Percentiles rank a stretch among this genome's conserved stretches.
These are phyloP conservation scores for Salvia rosmarinus DNA, from an alignment of 257 asterid genomes.

Conservation along the genomic window DNA sequence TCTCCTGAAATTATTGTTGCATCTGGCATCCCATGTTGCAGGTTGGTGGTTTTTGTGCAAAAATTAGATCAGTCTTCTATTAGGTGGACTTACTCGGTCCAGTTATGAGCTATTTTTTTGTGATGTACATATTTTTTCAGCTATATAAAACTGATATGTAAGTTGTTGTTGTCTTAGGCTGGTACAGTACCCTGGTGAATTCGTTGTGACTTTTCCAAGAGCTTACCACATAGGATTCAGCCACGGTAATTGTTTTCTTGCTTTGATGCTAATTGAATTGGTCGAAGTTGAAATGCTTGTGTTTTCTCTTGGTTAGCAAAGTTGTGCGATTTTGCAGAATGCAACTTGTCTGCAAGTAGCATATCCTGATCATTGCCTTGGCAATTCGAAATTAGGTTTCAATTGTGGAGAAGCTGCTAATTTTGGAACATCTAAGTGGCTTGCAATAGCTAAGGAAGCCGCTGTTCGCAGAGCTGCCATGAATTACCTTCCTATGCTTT, in stretches of 20 bases:
- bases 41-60: constrained; percentile 56
- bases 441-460: constrained; percentile 94
- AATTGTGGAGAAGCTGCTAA: constrained; percentile 99
- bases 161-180: constrained; percentile 56
- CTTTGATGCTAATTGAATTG: constrained; percentile 24
- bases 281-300: constrained; percentile 17
- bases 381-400: constrained; percentile 59
- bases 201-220: constrained; percentile 97
- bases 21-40: constrained; percentile 95
- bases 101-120: constrained; percentile 22
- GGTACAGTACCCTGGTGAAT: constrained; percentile 98
- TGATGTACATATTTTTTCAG: constrained; percentile 9
- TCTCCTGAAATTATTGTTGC: constrained; percentile 82
- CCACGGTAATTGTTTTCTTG: constrained; percentile 73
- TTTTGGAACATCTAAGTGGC: constrained; percentile 96
- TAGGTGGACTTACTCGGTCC: constrained; percentile 27
- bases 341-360: constrained; percentile 25
- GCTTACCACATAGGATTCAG: constrained; percentile 98
- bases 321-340: neutral
- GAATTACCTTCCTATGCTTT: constrained; percentile 99
- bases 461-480: constrained; percentile 98
- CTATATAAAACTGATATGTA: constrained; percentile 37
- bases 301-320: constrained; percentile 25
- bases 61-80: constrained; percentile 20
- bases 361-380: constrained; percentile 11